These are phyloP conservation scores for Colletotrichum truncatum DNA, from an alignment of 2,329 filamentous ascomycete genomes.

Conservation along the genomic window DNA sequence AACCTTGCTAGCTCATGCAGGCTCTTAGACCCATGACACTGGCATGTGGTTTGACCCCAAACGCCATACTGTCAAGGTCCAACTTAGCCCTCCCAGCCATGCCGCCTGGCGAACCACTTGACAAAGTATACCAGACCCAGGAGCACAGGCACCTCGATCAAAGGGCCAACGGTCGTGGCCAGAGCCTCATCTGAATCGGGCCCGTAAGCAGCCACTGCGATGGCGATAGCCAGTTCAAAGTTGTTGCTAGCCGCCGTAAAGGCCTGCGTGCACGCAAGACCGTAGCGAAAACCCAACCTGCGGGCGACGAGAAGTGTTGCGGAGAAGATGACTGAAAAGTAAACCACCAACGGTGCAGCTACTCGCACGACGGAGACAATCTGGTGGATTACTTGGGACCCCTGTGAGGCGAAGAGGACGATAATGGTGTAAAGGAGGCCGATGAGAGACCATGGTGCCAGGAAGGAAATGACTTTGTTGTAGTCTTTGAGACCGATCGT, in stretches of 20 bases:
- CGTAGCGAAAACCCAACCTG: slow-evolving; percentile 79
- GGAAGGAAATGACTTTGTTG: slow-evolving; percentile 75
- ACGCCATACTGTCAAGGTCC: not conserved
- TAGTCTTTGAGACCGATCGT: slow-evolving; percentile 69
- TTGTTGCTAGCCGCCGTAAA: slow-evolving; percentile 94
- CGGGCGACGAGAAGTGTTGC: slow-evolving; percentile 69
- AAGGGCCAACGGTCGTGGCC: slow-evolving; percentile 82
- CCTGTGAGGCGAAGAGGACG: slow-evolving; percentile 86
- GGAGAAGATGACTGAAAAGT: slow-evolving; percentile 81
- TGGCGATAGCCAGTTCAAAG: slow-evolving; percentile 91
- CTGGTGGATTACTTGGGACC: slow-evolving; percentile 79
- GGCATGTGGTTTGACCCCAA: slow-evolving; percentile 7
- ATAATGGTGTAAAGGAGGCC: slow-evolving; percentile 89
- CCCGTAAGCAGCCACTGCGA: slow-evolving; percentile 84
- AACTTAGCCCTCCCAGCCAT: slow-evolving; percentile 59
- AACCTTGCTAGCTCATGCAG: slow-evolving; percentile 10
- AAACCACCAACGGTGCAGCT: slow-evolving; percentile 81
- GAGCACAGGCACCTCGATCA: slow-evolving; percentile 88
- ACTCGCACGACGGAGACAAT: slow-evolving; percentile 86
- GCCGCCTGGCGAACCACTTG: slow-evolving; percentile 64
- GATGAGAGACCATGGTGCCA: slow-evolving; percentile 79
- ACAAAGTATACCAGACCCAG: slow-evolving; percentile 80
- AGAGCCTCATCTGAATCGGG: slow-evolving; percentile 81
- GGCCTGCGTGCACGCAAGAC: slow-evolving; percentile 77
- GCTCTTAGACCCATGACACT: slow-evolving; percentile 14